A percentile compares a stretch with the other conserved stretches of the same genome.
Evolutionary conservation across 108 stramenopile genomes (phyloP).

Genomic region (Mayamaea pseudoterrestris): DNA sequence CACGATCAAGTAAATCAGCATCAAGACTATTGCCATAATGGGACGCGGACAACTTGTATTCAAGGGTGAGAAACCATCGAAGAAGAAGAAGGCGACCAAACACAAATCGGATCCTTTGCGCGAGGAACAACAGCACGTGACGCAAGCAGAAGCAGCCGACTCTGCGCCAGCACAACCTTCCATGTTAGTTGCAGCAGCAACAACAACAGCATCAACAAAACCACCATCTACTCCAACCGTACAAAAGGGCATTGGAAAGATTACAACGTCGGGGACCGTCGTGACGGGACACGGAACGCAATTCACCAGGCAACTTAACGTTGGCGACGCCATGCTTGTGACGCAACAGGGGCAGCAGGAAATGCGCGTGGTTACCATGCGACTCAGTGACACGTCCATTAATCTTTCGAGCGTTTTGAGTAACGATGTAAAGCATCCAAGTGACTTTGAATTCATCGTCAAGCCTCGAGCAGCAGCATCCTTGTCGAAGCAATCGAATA

Average conservation of each 20-base stretch:
- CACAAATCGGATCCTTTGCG: slow-evolving; percentile 9
- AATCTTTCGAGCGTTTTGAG: slow-evolving; percentile 56
- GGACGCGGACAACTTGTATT: slow-evolving; percentile 58
- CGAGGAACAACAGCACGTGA: background rate
- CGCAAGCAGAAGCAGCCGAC: slow-evolving; percentile 1
- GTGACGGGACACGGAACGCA: slow-evolving; percentile 49
- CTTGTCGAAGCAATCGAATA: too few relatives aligned
- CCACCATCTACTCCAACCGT: slow-evolving; percentile 20
- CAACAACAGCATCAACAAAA: slow-evolving; percentile 3
- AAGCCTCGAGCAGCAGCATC: slow-evolving; percentile 36
- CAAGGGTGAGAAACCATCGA: slow-evolving; percentile 58
- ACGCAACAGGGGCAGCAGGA: slow-evolving; percentile 19
- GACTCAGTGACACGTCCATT: slow-evolving; percentile 44
- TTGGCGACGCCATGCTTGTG: slow-evolving; percentile 60
- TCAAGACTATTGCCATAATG: too few relatives aligned
- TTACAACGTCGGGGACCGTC: slow-evolving; percentile 69
- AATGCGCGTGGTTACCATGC: slow-evolving; percentile 72
- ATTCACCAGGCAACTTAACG: slow-evolving; percentile 41
- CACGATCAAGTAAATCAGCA: too few relatives aligned
- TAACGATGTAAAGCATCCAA: slow-evolving; percentile 29
- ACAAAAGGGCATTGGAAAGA: slow-evolving; percentile 39
- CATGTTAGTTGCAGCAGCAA: background rate
- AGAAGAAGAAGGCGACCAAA: slow-evolving; percentile 45
- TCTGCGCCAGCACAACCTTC: background rate
- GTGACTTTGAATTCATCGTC: slow-evolving; percentile 36